A percentile compares a stretch with the other conserved stretches of the same genome.
Evolutionary conservation across 2,329 filamentous ascomycete genomes (phyloP).

Genomic region (Neophaeococcomyces mojaviensis): DNA sequence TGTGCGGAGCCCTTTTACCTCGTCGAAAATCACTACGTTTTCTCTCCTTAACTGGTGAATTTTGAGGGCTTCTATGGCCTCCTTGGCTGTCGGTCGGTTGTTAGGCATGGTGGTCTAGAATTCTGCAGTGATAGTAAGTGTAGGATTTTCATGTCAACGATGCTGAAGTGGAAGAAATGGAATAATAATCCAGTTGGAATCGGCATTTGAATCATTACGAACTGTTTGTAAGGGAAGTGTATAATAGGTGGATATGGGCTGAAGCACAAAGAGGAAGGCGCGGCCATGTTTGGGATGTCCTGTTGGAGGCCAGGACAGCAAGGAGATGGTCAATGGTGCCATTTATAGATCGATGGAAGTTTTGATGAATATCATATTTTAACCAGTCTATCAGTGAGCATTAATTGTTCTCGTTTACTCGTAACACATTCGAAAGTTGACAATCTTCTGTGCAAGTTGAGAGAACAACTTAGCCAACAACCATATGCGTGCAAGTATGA

Average conservation of each 20-base stretch:
- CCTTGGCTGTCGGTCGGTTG: constrained; percentile 8
- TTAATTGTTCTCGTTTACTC: constrained; percentile 17
- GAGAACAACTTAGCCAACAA: constrained; percentile 19
- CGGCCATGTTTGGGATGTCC: too few relatives aligned
- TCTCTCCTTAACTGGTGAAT: constrained; percentile 21
- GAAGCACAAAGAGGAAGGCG: too few relatives aligned
- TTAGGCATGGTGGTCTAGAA: background rate
- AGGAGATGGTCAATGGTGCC: background rate
- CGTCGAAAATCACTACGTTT: constrained; percentile 16
- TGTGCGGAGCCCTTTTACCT: constrained; percentile 11
- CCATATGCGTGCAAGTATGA: constrained; percentile 16
- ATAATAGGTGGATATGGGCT: background rate
- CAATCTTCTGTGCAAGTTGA: constrained; percentile 16
- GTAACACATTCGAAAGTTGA: constrained; percentile 20
- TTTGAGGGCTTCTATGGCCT: constrained; percentile 19
- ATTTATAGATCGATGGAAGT: background rate
- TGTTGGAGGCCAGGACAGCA: background rate
- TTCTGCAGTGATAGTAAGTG: background rate
- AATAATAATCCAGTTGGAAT: background rate
- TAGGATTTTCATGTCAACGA: background rate
- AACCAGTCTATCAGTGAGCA: constrained; percentile 8
- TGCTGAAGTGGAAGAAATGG: background rate
- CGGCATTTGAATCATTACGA: background rate
- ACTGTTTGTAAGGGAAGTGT: background rate
- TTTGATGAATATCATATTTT: background rate